Evolutionary conservation across 2,329 filamentous ascomycete species (phyloP).

Genomic region (Neobulgaria alba): DNA sequence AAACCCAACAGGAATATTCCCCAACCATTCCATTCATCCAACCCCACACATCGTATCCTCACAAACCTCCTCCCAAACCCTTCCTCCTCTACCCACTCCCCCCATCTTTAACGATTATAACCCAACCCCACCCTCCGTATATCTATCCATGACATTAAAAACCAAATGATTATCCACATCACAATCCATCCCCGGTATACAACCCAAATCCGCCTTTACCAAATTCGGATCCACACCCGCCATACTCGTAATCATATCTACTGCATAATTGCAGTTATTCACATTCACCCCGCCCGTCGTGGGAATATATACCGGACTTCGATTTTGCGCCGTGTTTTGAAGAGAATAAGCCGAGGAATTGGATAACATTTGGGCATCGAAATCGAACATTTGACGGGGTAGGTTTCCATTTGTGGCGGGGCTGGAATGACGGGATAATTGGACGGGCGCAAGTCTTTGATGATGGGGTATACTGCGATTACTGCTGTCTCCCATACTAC

Average conservation of each 20-base stretch:
- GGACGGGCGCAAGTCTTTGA: constrained; percentile 11
- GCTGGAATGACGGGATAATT: constrained; percentile 13
- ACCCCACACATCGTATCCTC: too few species aligned
- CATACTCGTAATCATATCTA: constrained; percentile 38
- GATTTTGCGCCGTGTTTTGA: constrained; percentile 7
- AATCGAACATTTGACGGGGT: constrained; percentile 18
- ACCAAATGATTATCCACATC: constrained; percentile 35
- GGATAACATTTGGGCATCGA: constrained; percentile 11
- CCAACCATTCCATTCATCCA: too few species aligned
- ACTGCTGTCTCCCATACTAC: constrained; percentile 7
- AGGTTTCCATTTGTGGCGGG: constrained; percentile 11
- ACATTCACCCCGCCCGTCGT: constrained; percentile 14
- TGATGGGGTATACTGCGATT: constrained; percentile 8
- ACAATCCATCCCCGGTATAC: constrained; percentile 31
- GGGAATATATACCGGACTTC: constrained; percentile 14
- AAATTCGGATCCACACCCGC: constrained; percentile 29
- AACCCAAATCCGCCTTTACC: constrained; percentile 34
- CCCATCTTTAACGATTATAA: too few species aligned
- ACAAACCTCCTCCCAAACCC: too few species aligned
- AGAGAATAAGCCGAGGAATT: too few species aligned
- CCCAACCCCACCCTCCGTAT: constrained; percentile 22
- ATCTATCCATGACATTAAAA: constrained; percentile 38
- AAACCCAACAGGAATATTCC: too few species aligned
- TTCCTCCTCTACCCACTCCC: too few species aligned
- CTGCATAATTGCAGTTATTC: constrained; percentile 32